Percentiles rank a stretch among this genome's conserved stretches.
phyloP scores from a whole-genome alignment of 1,139 yeast species.

The Suhomyces terraborum region DNA sequence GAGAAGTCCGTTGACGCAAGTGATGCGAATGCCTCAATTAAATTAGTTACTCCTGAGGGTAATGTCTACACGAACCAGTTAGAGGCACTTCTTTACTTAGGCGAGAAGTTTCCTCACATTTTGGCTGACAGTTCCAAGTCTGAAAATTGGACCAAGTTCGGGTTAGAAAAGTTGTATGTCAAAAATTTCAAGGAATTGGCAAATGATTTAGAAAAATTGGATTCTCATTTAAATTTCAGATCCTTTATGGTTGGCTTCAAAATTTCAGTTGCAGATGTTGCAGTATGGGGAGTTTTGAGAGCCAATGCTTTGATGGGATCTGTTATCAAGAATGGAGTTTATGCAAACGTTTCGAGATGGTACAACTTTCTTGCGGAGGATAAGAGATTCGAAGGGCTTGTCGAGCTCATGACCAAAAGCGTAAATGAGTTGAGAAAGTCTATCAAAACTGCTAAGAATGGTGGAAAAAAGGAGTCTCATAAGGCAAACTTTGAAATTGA shows the following conservation, averaged over 20 bases:
- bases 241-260: slow-evolving; percentile 71
- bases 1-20: slow-evolving; percentile 51
- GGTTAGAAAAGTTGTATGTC: slow-evolving; percentile 66
- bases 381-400: slow-evolving; percentile 66
- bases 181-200: slow-evolving; percentile 89
- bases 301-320: slow-evolving; percentile 93
- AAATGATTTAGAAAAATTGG: slow-evolving; percentile 75
- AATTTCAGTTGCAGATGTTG: slow-evolving; percentile 75
- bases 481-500: slow-evolving; percentile 94
- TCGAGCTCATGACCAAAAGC: slow-evolving; percentile 67
- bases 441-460: slow-evolving; percentile 55
- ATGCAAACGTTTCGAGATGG: slow-evolving; percentile 91
- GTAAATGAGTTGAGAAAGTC: slow-evolving; percentile 74
- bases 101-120: slow-evolving; percentile 47
- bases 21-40: slow-evolving; percentile 44
- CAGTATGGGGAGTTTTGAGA: slow-evolving; percentile 92
- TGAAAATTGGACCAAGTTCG: slow-evolving; percentile 67
- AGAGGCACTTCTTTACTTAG: slow-evolving; percentile 47
- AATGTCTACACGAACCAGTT: slow-evolving; percentile 47
- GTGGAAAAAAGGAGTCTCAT: slow-evolving; percentile 75
- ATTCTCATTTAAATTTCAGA: slow-evolving; percentile 81
- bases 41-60: slow-evolving; percentile 48
- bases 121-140: slow-evolving; percentile 35
- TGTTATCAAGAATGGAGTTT: slow-evolving; percentile 79
- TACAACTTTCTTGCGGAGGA: slow-evolving; percentile 73